Base-by-base conservation (phyloP, 2,329 filamentous ascomycete genomes). In the Lojkania enalia region DNA sequence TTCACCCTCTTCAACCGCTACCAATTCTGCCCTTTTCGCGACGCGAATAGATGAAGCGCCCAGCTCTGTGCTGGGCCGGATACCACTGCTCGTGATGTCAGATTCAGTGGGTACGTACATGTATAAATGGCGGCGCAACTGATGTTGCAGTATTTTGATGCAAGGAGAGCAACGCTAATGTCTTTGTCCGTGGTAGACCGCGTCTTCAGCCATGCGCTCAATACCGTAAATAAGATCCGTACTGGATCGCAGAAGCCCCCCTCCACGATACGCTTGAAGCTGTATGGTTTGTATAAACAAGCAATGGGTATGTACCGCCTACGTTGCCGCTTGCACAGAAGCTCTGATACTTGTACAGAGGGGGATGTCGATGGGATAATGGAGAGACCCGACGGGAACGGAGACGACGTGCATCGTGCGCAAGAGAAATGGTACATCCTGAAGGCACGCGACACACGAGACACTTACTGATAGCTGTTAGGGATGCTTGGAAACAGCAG, bases 281-380 rank as follows among this genome's bases (percentile, higher is more conserved):
- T 99, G 51, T 99, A 99, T 85, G 94, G 94, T 54, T 80, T 99
- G 56, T 99, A 99, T 77, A 99, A 99, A 70, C 94, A 99, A 73
- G 90, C 90, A 51, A 97, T 97, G 94, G 81, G 78, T 81, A 71
- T 51, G 69, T 60, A 31, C 11, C 9, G 16, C 14, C 9, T 6
- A 33, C 9, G 9, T 33, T 9, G 30, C 14, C 30, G 6, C 11
- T 33, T 16, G 30, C 7, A 9, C 23, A n/a, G 7, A n/a, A n/a
- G 6, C 14, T 33, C 30, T 33, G 30, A 33, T 15, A 33, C 16
- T 9, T 33, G 6, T 36, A 39, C 57, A 82, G 91, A 99, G 76
- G 94, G 94, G 37, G 90, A 99, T 71, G 91, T 97, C 23, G 88
- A 94, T 57, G 88, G 89, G 37, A 90, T 97, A 38, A 95, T 96